A percentile compares a stretch with the other conserved stretches of the same genome.
These are phyloP conservation scores for Tuctoria greenei DNA, from an alignment of 176 grass and related monocot genomes.

Conservation along the genomic window DNA sequence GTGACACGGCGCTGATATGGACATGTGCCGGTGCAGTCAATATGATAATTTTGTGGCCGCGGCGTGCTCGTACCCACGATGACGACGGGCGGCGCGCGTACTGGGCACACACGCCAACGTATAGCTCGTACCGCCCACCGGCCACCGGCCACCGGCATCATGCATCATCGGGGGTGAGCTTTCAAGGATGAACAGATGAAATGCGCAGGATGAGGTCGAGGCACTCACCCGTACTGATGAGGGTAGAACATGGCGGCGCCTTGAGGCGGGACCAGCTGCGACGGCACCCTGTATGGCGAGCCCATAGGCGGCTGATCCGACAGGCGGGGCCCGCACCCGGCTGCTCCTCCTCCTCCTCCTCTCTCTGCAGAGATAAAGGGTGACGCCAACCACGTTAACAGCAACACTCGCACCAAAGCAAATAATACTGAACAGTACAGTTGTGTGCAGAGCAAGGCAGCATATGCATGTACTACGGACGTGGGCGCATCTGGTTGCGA, in stretches of 20 bases:
- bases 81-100: not conserved
- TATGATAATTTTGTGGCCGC: constrained; percentile 19
- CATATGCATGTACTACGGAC: not conserved
- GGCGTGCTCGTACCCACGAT: constrained; percentile 29
- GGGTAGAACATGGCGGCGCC: constrained; percentile 34
- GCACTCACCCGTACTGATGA: constrained; percentile 57
- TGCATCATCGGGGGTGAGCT: not conserved
- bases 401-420: constrained; percentile 26
- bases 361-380: constrained; percentile 39
- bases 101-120: too few relatives aligned
- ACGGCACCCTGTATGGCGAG: constrained; percentile 45
- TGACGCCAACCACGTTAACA: constrained; percentile 18
- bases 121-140: not conserved
- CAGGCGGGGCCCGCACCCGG: constrained; percentile 30
- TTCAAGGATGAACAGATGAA: not conserved
- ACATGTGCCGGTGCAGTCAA: constrained; percentile 18
- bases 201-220: not conserved
- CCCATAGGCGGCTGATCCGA: constrained; percentile 41
- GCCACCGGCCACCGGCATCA: too few relatives aligned
- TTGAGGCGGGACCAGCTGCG: constrained; percentile 39
- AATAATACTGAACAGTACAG: constrained; percentile 19
- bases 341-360: constrained; percentile 26
- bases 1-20: constrained; percentile 20
- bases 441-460: constrained; percentile 11
- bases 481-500: not conserved